Percentiles rank a stretch among this genome's conserved stretches.
Evolutionary conservation across 2,329 filamentous ascomycete species (phyloP).

Genomic region (Aureobasidium zeae): DNA sequence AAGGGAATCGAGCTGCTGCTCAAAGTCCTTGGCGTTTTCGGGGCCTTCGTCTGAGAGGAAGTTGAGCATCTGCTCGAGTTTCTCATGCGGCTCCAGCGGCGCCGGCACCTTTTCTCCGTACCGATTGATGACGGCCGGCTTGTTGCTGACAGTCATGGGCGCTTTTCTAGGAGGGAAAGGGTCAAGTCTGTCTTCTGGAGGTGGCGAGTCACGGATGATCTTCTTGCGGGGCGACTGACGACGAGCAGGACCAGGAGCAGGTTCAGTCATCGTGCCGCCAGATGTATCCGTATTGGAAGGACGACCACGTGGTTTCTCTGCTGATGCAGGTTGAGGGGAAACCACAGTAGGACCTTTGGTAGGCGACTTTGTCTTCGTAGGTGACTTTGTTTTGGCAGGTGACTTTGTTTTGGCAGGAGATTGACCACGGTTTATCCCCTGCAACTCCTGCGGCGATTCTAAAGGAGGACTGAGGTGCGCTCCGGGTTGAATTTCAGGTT

Average conservation of each 20-base stretch:
- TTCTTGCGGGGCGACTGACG: conserved; percentile 1
- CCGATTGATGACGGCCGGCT: conserved; percentile 6
- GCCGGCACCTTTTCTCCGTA: conserved; percentile 10
- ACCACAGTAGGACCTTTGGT: too few species aligned
- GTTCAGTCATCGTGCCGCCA: background rate
- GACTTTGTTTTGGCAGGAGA: too few species aligned
- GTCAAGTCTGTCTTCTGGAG: conserved; percentile 1
- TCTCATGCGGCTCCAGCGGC: background rate
- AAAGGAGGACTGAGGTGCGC: too few species aligned
- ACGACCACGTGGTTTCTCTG: background rate
- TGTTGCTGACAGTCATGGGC: conserved; percentile 7
- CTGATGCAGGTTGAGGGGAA: too few species aligned
- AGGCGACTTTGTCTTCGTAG: too few species aligned
- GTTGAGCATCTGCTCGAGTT: conserved; percentile 4
- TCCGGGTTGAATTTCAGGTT: too few species aligned
- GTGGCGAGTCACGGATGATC: conserved; percentile 3
- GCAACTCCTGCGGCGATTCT: too few species aligned
- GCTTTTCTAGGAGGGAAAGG: conserved; percentile 1
- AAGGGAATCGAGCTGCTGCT: background rate
- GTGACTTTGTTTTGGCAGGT: too few species aligned
- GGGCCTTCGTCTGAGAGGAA: conserved; percentile 13
- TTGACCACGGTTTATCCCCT: too few species aligned
- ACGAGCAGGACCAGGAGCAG: background rate
- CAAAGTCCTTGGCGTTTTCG: conserved; percentile 6
- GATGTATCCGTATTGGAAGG: background rate